Base-by-base conservation (phyloP, 2,329 filamentous ascomycete genomes). In the Xylaria sp. region DNA sequence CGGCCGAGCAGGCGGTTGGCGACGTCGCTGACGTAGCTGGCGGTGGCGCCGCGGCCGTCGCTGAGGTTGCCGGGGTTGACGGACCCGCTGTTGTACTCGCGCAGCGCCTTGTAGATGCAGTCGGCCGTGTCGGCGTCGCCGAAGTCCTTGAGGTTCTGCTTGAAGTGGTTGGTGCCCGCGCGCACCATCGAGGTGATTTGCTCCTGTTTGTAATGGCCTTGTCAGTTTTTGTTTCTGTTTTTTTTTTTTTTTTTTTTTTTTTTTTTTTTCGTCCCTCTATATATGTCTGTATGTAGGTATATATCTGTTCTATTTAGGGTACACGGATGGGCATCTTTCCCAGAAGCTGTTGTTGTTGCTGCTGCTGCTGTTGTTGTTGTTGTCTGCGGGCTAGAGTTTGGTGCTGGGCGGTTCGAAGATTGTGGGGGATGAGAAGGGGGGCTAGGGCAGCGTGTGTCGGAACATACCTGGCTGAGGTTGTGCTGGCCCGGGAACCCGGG, bases 81-180 rank as follows among this genome's bases (percentile, higher is more conserved):
- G 24, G 60, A 65, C 39, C 74, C 74, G 5, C 72, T 74, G 67
- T 75, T 76, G 64, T 75, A 76, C 44, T 66, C 66, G 44, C 72
- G 69, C 20, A 74, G 65, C 6, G 73, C 73, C 52, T 69, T 67
- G 63, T 76, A 76, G 62, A 74, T 70, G 56, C 61, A 64, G 17
- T 69, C 57, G 47, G 63, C 62, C 18, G 60, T 63, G 49, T 63
- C 56, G 39, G 53, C 46, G 60, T 69, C 49, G 39, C 71, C 71
- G 48, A 60, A 62, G 56, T 67, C 52, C 44, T 61, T 40, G 7
- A 68, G 60, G 61, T 69, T 69, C 22, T 34, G 44, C 66, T 66
- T 66, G 65, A 56, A 67, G 59, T 69, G 67, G 29, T 61, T 42
- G 37, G 62, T 64, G 29, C 67, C 66, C 16, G 63, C 66, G 37